Evolutionary conservation across 495 filamentous ascomycete species (phyloP), one percentile per base, ranked within the genome.

Genomic region (Xanthoparmelia taractica): DNA sequence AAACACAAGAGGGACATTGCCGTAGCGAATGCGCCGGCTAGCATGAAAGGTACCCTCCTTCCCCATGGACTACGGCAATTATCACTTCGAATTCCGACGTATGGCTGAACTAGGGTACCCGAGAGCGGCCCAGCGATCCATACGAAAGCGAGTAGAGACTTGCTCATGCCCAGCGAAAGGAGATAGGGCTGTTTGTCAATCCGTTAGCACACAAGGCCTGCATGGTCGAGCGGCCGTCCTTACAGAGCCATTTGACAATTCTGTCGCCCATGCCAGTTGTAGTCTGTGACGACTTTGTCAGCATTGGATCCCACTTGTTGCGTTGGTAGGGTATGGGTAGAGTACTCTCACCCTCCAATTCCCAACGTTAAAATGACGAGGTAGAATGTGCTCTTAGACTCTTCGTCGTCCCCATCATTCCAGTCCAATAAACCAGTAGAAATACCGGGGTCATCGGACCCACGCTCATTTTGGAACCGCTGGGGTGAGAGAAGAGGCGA

Each of bases 241-340:
- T 74, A 84, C 82, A 47, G 91, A 93, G 66, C 90, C 90, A 76
- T 92, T 88, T 57, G 90, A 93, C 59, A 92, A 75, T 71, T 96
- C 91, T 47, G 94, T 90, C 11, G 90, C 88, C 92, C 92, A 97
- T n/a, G 90, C 91, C 70, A 97, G 85, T 73, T 96, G 92, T 64
- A 97, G 78, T 33, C 90, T 84, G 61, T 33, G 29, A 33, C 54
- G 59, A 27, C 33, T 15, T 8, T 8, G 55, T 67, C 47, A 67
- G 57, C 57, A 47, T 31, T 63, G 17, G 25, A 57, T 36, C 48
- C 1, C 33, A 15, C 40, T 41, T 17, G 13, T 50, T 15, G 60
- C n/a, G 18, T 37, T 62, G 61, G 31, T 48, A 57, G 29, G 27
- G 23, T 37, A 23, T 33, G 57, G 31, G 52, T 25, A 61, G 58